Conservation (phyloP, 2,329 filamentous ascomycete genomes). For the Talaromyces sp. region DNA sequence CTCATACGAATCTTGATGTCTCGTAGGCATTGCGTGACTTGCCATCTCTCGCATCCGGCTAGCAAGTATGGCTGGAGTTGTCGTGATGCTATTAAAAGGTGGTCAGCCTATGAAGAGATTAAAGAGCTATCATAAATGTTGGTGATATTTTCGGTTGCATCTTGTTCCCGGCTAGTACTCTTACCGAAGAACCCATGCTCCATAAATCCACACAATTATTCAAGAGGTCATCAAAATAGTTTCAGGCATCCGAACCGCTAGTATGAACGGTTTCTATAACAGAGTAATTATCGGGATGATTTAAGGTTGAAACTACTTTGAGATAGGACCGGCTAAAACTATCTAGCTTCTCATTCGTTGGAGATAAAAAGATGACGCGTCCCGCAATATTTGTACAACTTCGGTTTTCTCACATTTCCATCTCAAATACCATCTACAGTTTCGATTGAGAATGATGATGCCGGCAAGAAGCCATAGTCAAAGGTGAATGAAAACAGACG, state of each 20-base stretch:
- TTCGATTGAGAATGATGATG: neutral
- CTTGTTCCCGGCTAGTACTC: slow-evolving; percentile 19
- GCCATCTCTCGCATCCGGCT: slow-evolving; percentile 37
- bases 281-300: neutral
- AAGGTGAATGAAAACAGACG: neutral
- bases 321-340: neutral
- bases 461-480: neutral
- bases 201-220: slow-evolving; percentile 40
- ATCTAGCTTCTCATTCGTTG: neutral
- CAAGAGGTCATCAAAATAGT: slow-evolving; percentile 36
- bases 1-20: slow-evolving; percentile 32
- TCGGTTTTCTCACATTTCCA: neutral
- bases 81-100: slow-evolving; percentile 37
- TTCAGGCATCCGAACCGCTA: slow-evolving; percentile 37
- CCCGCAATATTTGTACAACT: neutral
- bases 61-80: slow-evolving; percentile 32
- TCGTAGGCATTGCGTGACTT: slow-evolving; percentile 33
- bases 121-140: slow-evolving; percentile 31
- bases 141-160: slow-evolving; percentile 13
- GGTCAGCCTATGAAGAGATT: slow-evolving; percentile 40
- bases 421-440: neutral
- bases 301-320: neutral
- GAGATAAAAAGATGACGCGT: neutral
- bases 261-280: slow-evolving; percentile 26
- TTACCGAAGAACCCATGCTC: slow-evolving; percentile 38